phyloP scores from a whole-genome alignment of 1,284 basidiomycete species.

The Golubevia sp. region DNA sequence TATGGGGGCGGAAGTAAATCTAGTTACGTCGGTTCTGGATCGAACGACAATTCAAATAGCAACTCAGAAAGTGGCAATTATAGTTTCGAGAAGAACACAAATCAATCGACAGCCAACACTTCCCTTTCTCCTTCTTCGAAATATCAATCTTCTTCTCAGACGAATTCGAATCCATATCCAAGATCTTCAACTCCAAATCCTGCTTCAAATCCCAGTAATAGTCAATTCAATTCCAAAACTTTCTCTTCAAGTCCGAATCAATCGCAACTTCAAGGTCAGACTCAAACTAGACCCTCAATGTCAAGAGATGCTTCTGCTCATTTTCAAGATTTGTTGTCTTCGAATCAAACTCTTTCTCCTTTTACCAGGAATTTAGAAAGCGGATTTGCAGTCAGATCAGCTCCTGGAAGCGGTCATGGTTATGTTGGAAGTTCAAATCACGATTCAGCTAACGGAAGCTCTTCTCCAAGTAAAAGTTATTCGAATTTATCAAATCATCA shows the following conservation, averaged over 20 bases:
- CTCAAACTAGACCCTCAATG: constrained; percentile 1
- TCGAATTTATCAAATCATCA: too few relatives aligned
- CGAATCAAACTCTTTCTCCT: constrained; percentile 51
- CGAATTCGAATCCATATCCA: too few relatives aligned
- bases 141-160: not conserved
- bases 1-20: constrained; percentile 2
- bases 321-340: constrained; percentile 44
- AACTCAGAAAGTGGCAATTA: too few relatives aligned
- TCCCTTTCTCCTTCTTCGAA: constrained; percentile 6
- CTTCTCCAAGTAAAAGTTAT: too few relatives aligned
- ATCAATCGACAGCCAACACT: constrained; percentile 5
- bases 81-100: too few relatives aligned
- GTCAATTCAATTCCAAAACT: too few relatives aligned
- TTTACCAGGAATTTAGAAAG: constrained; percentile 48
- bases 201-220: not conserved
- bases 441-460: too few relatives aligned
- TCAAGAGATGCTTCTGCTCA: constrained; percentile 40
- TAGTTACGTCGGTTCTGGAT: not conserved
- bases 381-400: constrained; percentile 41
- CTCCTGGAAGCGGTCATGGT: constrained; percentile 16
- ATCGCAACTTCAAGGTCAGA: too few relatives aligned
- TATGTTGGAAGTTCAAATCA: too few relatives aligned
- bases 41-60: not conserved
- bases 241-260: too few relatives aligned
- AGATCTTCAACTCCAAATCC: constrained; percentile 5